Evolutionary conservation across 352 stramenopile genomes (phyloP), one percentile per base, ranked within the genome.

Genomic region (Globisporangium takayamanum): DNA sequence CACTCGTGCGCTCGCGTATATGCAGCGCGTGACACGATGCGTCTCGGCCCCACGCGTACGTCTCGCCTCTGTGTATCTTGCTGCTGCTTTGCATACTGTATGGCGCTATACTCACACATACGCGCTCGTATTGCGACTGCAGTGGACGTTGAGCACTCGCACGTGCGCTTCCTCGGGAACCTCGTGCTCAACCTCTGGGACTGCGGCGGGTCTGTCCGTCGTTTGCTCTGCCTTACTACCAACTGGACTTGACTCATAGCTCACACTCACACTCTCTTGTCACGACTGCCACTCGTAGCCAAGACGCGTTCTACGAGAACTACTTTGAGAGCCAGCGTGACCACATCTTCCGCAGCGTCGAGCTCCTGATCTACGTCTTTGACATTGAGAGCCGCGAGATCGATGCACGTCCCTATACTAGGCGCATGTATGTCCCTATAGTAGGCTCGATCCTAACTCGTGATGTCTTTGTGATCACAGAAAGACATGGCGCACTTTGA

Each of bases 251-350:
- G 33, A 5, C 33, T 39, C 20, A n/a, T 10, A 28, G 14, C 28
- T 22, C 15, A 52, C 12, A 30, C 10, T 15, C 33, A 12, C 33
- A 39, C 10, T 39, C 33, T 5, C 33, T 10, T 39, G 6, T 12
- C 33, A 36, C 30, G 30, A 36, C 11, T 11, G 1, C 6, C 15
- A 42, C 20, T 5, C 41, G 53, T 53, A 95, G 97, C 18, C 97
- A 99, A 74, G 97, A 99, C 73, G 93, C 90, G 50, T 99, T 99
- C 66, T 99, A 98, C 70, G 96, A 99, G 65, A 98, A 94, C 69
- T 99, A 99, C 82, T 99, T 99, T 73, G 96, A 99, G 69, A 93
- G 89, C 59, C 95, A 99, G 81, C 86, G 97, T n/a, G 96, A 99
- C 67, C 96, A 98, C 62, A 99, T 99, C 66, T 99, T 99, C 81